Percentiles rank a stretch among this genome's conserved stretches.
These are phyloP conservation scores for Penicillium cinerascens DNA, from an alignment of 495 filamentous ascomycete species.

Conservation along the genomic window DNA sequence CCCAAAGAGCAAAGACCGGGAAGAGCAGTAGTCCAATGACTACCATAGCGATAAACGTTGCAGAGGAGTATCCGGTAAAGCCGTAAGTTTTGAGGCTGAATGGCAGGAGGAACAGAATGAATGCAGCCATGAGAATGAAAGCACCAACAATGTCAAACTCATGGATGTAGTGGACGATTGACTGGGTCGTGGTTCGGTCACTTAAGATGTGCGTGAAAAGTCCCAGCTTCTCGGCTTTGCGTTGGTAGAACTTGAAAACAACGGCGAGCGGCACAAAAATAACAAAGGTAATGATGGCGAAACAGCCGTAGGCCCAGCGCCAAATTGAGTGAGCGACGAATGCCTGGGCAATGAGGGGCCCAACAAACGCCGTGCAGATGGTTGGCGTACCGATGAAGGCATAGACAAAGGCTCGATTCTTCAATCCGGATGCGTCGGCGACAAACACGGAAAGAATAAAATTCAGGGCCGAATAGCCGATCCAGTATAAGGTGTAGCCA, in stretches of 20 bases:
- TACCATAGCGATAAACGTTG: constrained; percentile 51
- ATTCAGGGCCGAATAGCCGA: constrained; percentile 50
- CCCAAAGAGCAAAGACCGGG: constrained; percentile 53
- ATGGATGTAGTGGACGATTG: constrained; percentile 47
- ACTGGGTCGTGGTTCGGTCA: constrained; percentile 39
- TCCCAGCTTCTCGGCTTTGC: constrained; percentile 47
- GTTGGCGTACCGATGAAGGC: constrained; percentile 55
- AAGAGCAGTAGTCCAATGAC: constrained; percentile 52
- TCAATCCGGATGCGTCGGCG: constrained; percentile 39
- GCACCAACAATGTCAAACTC: constrained; percentile 59
- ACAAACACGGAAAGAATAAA: constrained; percentile 52
- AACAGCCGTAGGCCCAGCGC: constrained; percentile 59
- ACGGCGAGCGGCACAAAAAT: constrained; percentile 45
- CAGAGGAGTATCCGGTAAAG: constrained; percentile 40
- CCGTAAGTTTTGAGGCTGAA: constrained; percentile 50
- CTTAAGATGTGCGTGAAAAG: constrained; percentile 29
- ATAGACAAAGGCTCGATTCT: constrained; percentile 56
- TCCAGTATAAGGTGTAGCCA: constrained; percentile 48
- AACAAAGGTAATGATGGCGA: constrained; percentile 50
- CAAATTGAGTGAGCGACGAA: constrained; percentile 51
- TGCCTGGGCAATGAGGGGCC: constrained; percentile 23
- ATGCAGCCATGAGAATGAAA: constrained; percentile 50
- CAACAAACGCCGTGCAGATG: constrained; percentile 40
- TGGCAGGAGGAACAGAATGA: constrained; percentile 61
- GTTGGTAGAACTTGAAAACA: constrained; percentile 50